phyloP scores from a whole-genome alignment of 257 asterid genomes.

The Fraxinus cuspidata region DNA sequence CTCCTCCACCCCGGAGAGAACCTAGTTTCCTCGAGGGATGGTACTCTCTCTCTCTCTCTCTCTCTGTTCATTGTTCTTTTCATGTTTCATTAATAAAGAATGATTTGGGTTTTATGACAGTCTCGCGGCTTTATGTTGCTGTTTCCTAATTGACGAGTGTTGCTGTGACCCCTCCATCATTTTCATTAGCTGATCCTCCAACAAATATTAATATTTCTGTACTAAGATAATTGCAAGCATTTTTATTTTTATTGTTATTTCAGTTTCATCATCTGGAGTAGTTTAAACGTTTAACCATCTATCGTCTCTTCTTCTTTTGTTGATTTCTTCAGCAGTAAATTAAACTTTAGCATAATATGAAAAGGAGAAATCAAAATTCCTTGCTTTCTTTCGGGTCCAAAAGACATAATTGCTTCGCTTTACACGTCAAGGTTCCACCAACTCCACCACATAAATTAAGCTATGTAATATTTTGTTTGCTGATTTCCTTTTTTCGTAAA shows the following conservation, averaged over 20 bases:
- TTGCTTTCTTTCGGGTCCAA: neutral
- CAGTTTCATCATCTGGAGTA: neutral
- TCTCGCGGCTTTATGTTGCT: slow-evolving; percentile 77
- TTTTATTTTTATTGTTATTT: too few species aligned
- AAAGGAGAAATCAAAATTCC: neutral
- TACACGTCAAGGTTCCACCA: slow-evolving; percentile 15
- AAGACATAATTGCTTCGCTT: neutral
- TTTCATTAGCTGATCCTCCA: slow-evolving; percentile 42
- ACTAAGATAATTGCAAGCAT: neutral
- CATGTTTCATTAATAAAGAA: too few species aligned
- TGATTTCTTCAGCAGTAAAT: neutral
- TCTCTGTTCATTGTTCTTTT: neutral
- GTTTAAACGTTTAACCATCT: neutral
- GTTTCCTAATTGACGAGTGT: slow-evolving; percentile 76
- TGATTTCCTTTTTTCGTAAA: too few species aligned
- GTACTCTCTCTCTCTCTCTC: slow-evolving; percentile 22
- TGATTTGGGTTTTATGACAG: slow-evolving; percentile 35
- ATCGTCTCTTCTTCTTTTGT: neutral
- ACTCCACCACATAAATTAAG: neutral
- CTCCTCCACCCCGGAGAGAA: slow-evolving; percentile 69
- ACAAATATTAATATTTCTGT: neutral
- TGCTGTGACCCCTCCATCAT: slow-evolving; percentile 80
- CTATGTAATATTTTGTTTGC: too few species aligned
- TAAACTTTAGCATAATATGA: neutral
- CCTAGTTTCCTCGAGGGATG: slow-evolving; percentile 81